Base-by-base conservation (phyloP, 352 stramenopile genomes). In the Synura sp. region DNA sequence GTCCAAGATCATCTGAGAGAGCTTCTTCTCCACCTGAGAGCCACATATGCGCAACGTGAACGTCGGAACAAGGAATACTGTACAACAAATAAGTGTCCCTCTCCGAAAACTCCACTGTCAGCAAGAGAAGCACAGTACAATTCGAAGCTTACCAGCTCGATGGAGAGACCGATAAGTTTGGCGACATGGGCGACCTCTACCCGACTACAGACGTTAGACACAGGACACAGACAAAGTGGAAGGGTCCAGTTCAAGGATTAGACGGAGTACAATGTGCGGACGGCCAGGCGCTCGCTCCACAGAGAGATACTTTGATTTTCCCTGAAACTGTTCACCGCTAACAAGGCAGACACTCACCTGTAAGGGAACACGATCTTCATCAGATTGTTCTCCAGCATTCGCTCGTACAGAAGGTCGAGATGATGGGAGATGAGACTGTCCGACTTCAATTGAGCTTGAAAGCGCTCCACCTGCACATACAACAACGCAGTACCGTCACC, bases 1-100 rank as follows among this genome's bases (percentile, higher is more conserved):
- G 87, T 99, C 96, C 79, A 99, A 84, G 82, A 99, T 99, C 96
- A 99, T 99, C 86, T 99, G 95, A 74, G 92, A 97, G 29, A 99
- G 88, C 86, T 98, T 99, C 55, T 86, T 86, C 80, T 94, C 87
- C 49, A 94, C 84, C 0, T 84, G 67, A 7, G 55, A 27, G 34
- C 42, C 0, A 75, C 2, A 7, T n/a, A 73, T 0, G 9, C 14
- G 27, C 32, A 63, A 59, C 5, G n/a, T 42, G 17, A 42, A n/a
- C 76, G 17, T 36, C 19, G 32, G 53, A 38, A 42, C 19, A 38
- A 38, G 19, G 19, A 19, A 71, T 19, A n/a, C n/a, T n/a, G n/a
- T n/a, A n/a, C n/a, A n/a, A n/a, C n/a, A n/a, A n/a, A n/a, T n/a
- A n/a, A n/a, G n/a, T n/a, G n/a, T n/a, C n/a, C n/a, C n/a, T n/a